phyloP scores from a whole-genome alignment of 495 filamentous ascomycete species.

The Neurospora sp. region DNA sequence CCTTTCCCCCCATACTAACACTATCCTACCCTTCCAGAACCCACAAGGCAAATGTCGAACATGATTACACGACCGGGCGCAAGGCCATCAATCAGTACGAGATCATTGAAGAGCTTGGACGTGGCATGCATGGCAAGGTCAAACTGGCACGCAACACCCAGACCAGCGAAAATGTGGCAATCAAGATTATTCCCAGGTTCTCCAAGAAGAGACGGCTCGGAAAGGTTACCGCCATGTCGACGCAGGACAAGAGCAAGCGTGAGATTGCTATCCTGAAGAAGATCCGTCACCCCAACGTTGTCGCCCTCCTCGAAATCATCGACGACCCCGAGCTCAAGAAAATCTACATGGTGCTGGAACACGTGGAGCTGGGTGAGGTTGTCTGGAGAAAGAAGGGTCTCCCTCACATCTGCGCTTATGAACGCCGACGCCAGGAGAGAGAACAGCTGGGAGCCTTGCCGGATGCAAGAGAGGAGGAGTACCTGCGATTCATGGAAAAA shows the following conservation, averaged over 20 bases:
- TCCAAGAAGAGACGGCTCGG: constrained; percentile 89
- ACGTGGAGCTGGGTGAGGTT: constrained; percentile 87
- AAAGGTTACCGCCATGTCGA: constrained; percentile 45
- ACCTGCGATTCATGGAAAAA: constrained; percentile 45
- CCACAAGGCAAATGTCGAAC: constrained; percentile 79
- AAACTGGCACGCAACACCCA: constrained; percentile 77
- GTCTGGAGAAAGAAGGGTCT: constrained; percentile 80
- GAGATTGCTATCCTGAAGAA: constrained; percentile 98
- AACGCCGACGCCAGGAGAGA: constrained; percentile 66
- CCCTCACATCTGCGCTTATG: constrained; percentile 67
- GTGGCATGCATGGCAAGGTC: constrained; percentile 93
- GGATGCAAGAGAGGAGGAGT: constrained; percentile 54
- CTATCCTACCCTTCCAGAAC: constrained; percentile 39
- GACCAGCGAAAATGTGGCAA: constrained; percentile 75
- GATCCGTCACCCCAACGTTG: constrained; percentile 89
- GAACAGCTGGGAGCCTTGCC: constrained; percentile 53
- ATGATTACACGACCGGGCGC: constrained; percentile 75
- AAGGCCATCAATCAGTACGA: constrained; percentile 97
- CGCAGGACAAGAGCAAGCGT: constrained; percentile 88
- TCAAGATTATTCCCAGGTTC: constrained; percentile 97
- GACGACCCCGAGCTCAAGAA: constrained; percentile 93
- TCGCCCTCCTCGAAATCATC: constrained; percentile 91
- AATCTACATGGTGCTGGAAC: constrained; percentile 95
- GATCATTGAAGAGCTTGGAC: constrained; percentile 88
- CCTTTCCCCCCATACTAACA: neutral